Percentiles rank a stretch among this genome's conserved stretches.
These are phyloP conservation scores for Isatis tinctoria DNA, from an alignment of 345 rosid species.

Conservation along the genomic window DNA sequence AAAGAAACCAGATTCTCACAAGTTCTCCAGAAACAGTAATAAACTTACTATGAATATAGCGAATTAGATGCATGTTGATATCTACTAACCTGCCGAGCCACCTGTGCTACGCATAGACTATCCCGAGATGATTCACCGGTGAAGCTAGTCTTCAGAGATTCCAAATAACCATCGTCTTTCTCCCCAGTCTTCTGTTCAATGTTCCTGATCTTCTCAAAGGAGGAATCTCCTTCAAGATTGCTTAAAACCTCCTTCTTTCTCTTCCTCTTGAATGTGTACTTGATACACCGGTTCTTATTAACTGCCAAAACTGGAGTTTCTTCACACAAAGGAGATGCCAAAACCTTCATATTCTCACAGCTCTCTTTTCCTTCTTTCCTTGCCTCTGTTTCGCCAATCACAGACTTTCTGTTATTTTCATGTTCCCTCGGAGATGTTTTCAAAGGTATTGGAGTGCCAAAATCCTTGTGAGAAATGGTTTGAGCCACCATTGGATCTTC, in stretches of 20 bases:
- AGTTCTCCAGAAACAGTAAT: neutral
- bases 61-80: constrained; percentile 6
- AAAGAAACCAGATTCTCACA: neutral
- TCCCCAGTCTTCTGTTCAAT: constrained; percentile 37
- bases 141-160: constrained; percentile 40
- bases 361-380: constrained; percentile 31
- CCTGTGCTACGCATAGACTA: constrained; percentile 31
- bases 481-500: neutral
- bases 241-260: constrained; percentile 56
- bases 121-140: constrained; percentile 47
- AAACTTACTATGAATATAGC: neutral
- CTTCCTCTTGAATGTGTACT: constrained; percentile 79
- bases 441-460: neutral
- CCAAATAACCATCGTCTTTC: constrained; percentile 38
- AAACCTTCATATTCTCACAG: constrained; percentile 30
- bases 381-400: constrained; percentile 24
- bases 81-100: constrained; percentile 57
- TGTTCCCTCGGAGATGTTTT: constrained; percentile 23
- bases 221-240: constrained; percentile 48
- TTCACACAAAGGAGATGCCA: constrained; percentile 36
- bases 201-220: constrained; percentile 29
- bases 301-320: constrained; percentile 29
- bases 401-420: constrained; percentile 21
- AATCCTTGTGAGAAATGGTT: constrained; percentile 27
- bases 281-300: constrained; percentile 43